These are phyloP conservation scores for Sarcodon aspratus DNA, from an alignment of 768 basidiomycete species.

Conservation along the genomic window DNA sequence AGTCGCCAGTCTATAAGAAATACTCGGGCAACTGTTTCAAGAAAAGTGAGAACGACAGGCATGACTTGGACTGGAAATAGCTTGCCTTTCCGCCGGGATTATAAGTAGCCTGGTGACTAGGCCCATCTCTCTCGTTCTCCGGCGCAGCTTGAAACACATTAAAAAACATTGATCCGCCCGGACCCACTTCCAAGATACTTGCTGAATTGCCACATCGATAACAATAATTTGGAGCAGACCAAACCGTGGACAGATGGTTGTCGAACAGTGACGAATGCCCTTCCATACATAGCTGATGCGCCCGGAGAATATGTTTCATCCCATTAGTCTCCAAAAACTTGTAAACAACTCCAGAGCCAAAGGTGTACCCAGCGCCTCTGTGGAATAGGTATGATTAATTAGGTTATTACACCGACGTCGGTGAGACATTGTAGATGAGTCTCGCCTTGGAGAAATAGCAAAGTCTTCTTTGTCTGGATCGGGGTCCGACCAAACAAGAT, in stretches of 20 bases:
- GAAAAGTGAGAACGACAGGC: slow-evolving; percentile 3
- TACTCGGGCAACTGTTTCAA: slow-evolving; percentile 62
- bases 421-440: slow-evolving; percentile 7
- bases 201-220: slow-evolving; percentile 98
- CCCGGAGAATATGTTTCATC: slow-evolving; percentile 95
- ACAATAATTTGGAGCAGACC: slow-evolving; percentile 98
- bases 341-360: slow-evolving; percentile 94
- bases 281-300: slow-evolving; percentile 99
- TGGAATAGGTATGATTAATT: slow-evolving; percentile 1
- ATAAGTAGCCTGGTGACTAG: slow-evolving; percentile 65
- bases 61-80: slow-evolving; percentile 1
- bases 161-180: slow-evolving; percentile 80
- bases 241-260: slow-evolving; percentile 91
- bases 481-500: slow-evolving; percentile 99
- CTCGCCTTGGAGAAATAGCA: slow-evolving; percentile 93
- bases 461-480: slow-evolving; percentile 99
- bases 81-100: slow-evolving; percentile 62
- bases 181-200: slow-evolving; percentile 91
- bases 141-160: slow-evolving; percentile 99
- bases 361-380: slow-evolving; percentile 98
- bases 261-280: slow-evolving; percentile 97
- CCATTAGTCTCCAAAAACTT: slow-evolving; percentile 94
- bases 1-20: slow-evolving; percentile 34
- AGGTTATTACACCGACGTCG: slow-evolving; percentile 4
- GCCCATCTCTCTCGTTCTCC: slow-evolving; percentile 92